A percentile compares a stretch with the other conserved stretches of the same genome.
phyloP scores from a whole-genome alignment of 805 yeast species.

The Spathaspora boniae region DNA sequence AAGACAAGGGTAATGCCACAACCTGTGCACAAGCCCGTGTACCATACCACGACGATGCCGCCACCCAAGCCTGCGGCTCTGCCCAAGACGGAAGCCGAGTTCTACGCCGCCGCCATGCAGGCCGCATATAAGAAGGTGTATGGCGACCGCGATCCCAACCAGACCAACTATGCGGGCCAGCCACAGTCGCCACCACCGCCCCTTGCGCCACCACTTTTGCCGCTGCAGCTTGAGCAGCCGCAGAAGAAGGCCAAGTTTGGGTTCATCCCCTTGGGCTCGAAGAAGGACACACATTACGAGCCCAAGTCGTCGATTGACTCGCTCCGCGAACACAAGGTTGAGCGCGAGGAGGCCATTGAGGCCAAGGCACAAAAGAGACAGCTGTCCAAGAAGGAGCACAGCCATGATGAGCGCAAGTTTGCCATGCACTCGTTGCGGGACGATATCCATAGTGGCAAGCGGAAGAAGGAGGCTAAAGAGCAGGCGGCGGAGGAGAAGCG shows the following conservation, averaged over 20 bases:
- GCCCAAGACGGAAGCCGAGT: constrained; percentile 41
- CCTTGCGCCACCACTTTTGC: background rate
- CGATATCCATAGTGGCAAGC: constrained; percentile 18
- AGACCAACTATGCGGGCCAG: background rate
- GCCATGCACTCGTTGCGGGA: constrained; percentile 29
- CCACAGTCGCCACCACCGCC: constrained; percentile 2
- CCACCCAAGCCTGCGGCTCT: constrained; percentile 9
- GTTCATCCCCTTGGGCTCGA: constrained; percentile 6
- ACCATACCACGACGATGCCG: constrained; percentile 1
- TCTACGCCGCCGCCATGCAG: constrained; percentile 53
- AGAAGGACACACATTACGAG: constrained; percentile 1
- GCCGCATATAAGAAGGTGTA: constrained; percentile 57
- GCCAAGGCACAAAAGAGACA: no score
- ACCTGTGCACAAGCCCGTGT: constrained; percentile 3
- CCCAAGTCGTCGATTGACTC: constrained; percentile 5
- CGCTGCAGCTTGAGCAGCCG: background rate
- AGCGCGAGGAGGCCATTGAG: constrained; percentile 14
- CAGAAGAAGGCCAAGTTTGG: constrained; percentile 8
- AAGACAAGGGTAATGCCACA: constrained; percentile 3
- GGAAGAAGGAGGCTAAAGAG: constrained; percentile 12
- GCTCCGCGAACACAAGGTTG: constrained; percentile 6
- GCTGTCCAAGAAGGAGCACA: constrained; percentile 19
- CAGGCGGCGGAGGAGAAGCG: constrained; percentile 15
- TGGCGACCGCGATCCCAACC: constrained; percentile 28
- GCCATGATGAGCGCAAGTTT: constrained; percentile 31